phyloP scores from a whole-genome alignment of 2,329 filamentous ascomycete species.

The Epichloe elymi region DNA sequence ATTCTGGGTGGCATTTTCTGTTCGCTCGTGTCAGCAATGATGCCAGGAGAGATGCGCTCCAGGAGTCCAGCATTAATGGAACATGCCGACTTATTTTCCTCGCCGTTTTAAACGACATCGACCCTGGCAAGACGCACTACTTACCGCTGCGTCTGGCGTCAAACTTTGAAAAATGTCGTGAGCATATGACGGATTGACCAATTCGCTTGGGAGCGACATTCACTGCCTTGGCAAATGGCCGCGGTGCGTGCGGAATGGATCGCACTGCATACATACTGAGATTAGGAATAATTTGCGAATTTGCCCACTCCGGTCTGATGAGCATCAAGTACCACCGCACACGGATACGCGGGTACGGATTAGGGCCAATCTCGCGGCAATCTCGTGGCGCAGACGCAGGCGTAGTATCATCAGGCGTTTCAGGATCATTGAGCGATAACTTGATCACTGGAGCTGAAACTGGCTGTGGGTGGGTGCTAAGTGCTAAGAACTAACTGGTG shows the following conservation, averaged over 20 bases:
- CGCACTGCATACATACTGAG: conserved; percentile 3
- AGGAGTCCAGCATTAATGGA: background rate
- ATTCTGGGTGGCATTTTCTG: background rate
- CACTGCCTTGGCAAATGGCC: background rate
- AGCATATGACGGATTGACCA: background rate
- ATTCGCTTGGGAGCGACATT: background rate
- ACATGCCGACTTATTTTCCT: background rate
- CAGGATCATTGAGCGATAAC: too few relatives aligned
- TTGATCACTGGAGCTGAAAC: too few relatives aligned
- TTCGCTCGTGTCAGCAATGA: background rate
- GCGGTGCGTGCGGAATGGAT: background rate
- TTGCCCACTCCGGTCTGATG: too few relatives aligned
- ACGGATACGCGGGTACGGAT: too few relatives aligned
- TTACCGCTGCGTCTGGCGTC: conserved; percentile 1
- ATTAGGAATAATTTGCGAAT: too few relatives aligned
- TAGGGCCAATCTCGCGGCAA: too few relatives aligned
- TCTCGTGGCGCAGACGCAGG: too few relatives aligned
- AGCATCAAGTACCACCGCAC: too few relatives aligned
- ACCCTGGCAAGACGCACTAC: background rate
- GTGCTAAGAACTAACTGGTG: too few relatives aligned
- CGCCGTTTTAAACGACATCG: background rate
- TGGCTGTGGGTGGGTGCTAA: too few relatives aligned
- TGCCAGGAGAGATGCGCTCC: background rate
- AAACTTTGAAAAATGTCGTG: conserved; percentile 3
- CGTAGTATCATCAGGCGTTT: too few relatives aligned